Base-by-base conservation (phyloP, 805 yeast genomes). In the Wickerhamomyces queroliae region DNA sequence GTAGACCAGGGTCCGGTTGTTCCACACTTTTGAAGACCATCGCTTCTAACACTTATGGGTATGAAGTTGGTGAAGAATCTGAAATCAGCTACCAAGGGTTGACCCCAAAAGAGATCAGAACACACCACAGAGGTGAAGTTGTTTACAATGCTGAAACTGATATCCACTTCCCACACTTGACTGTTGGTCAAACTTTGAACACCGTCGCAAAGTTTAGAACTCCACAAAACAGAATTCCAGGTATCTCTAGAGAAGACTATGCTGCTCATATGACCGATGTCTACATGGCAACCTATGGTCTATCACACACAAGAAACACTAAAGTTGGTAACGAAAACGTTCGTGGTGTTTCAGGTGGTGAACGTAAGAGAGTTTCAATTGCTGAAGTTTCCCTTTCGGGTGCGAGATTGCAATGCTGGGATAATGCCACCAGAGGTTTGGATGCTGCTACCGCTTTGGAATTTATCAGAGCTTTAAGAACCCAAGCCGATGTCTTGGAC, bases 1-100 rank as follows among this genome's bases (percentile, higher is more conserved):
- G 93, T 42, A 73, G 90, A 59, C 91, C 91, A 1, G 91, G 91
- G 49, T 70, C 83, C 26, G 86, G 86, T 32, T 79, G 86, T 50
- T 65, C 84, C 7, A 78, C 85, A 4, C 61, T 78, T 37, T 63
- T 79, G 49, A 78, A 78, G 50, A 64, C 81, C 5, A 59, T 80
- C 34, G 69, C 81, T 32, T 63, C 75, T 24, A 69, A 70, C 35
- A 77, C 82, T 2, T 70, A 74, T 50, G 84, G 83, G 29, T 78
- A 72, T 58, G 56, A 68, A 31, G 52, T 76, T 30, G 73, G 66
- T 37, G 49, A 60, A 17, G 69, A 66, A 22, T 60, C 78, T 4
- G 48, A 52, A n/a, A 61, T 79, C 38, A 64, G 75, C 10, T 76
- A 72, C 53, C 76, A 64, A 39, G 78, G 78, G 17, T 53, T 79